Conservation (phyloP, 108 stramenopile species). For the Cylindrotheca fusiformis region DNA sequence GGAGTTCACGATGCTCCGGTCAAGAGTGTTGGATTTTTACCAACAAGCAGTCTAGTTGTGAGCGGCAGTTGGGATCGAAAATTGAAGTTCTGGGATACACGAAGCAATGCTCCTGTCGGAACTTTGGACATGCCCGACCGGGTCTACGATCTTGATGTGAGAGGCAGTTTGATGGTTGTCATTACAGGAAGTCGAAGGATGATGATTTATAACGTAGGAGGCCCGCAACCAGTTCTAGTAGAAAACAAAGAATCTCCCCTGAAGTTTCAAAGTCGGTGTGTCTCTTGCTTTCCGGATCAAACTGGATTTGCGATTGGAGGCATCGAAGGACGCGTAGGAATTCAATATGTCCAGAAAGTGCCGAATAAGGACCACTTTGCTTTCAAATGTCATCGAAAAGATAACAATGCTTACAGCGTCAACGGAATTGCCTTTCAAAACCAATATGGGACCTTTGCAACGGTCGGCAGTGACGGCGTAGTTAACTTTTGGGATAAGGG, state of each 20-base stretch:
- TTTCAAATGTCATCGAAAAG: conserved; percentile 96
- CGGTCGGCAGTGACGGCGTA: conserved; percentile 87
- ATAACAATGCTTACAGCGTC: conserved; percentile 73
- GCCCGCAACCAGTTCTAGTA: conserved; percentile 67
- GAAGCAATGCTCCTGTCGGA: conserved; percentile 75
- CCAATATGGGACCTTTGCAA: conserved; percentile 87
- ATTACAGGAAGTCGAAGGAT: conserved; percentile 81
- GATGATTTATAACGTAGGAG: conserved; percentile 69
- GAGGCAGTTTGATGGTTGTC: conserved; percentile 79
- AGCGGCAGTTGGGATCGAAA: conserved; percentile 73
- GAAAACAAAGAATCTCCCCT: conserved; percentile 80
- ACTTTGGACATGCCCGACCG: conserved; percentile 78
- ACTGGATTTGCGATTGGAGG: conserved; percentile 94
- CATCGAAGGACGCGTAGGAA: conserved; percentile 96
- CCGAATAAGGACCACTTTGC: conserved; percentile 87
- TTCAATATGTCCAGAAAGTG: conserved; percentile 90
- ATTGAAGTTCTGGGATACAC: conserved; percentile 90
- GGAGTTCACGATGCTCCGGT: conserved; percentile 88
- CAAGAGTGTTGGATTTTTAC: conserved; percentile 63
- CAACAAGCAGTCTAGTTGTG: conserved; percentile 65
- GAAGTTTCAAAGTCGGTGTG: conserved; percentile 86
- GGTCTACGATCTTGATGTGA: conserved; percentile 84
- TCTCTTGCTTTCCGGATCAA: conserved; percentile 81
- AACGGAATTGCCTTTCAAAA: conserved; percentile 91
- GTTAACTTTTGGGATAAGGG: conserved; percentile 97